Evolutionary conservation across 192 early-diverging fungal genomes (phyloP), one percentile per base, ranked within the genome.

Genomic region (Helicostylum pulchrum): DNA sequence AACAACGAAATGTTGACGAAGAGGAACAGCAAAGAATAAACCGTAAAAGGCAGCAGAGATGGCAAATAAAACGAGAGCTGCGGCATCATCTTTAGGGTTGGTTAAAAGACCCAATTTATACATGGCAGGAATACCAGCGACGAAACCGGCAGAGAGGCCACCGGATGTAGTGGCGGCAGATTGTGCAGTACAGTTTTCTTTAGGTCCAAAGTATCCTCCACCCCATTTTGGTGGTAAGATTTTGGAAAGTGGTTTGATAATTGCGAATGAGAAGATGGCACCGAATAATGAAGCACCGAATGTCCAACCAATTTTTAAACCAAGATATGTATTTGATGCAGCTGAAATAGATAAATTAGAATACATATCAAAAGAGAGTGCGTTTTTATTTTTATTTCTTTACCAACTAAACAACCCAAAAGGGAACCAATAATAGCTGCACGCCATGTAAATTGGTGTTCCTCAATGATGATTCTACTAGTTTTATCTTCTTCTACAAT

Each of bases 241-340:
- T 21, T 55, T 53, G 17, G 82, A 80, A 1, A 88, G 3, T 26
- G 79, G 79, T 72, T 83, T 86, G 17, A 88, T 51, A 61, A 87
- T 83, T 30, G 82, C 78, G 67, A 85, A 83, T 32, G 77, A 76
- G 72, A 83, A 88, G 39, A 80, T 83, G 55, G 79, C 74, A 45
- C 78, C 79, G 66, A 81, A 81, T 1, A 84, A 61, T 21, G 80
- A 82, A 23, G 77, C 79, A 61, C 79, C 78, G 51, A 81, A 83
- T 1, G 83, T 78, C 79, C 81, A 85, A 9, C 79, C 79, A 53
- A 79, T 80, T 75, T 84, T 88, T 34, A 89, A 65, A 68, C 87
- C 87, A 44, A 89, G 75, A 70, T 89, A 89, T 45, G 86, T 69
- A 77, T 89, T 89, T 42, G 84, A 87, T 4, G 87, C 87, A 60